Percentiles rank a stretch among this genome's conserved stretches.
These are phyloP conservation scores for Pichia eremophila DNA, from an alignment of 805 yeast species.

Conservation along the genomic window DNA sequence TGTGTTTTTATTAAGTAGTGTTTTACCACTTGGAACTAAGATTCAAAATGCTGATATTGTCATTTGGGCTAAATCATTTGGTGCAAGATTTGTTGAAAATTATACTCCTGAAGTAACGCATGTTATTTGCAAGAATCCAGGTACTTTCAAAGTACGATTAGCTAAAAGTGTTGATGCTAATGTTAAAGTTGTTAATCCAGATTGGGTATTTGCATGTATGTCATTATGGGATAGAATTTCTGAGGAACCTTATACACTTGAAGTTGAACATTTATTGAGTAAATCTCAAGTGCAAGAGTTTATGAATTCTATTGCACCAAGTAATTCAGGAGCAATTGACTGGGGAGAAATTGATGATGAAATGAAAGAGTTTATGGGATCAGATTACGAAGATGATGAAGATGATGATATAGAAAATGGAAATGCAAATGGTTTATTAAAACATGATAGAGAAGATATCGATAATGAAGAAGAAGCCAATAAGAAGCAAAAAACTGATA, in stretches of 20 bases:
- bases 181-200: conserved; percentile 77
- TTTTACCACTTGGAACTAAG: conserved; percentile 76
- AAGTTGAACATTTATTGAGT: conserved; percentile 38
- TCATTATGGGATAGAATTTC: conserved; percentile 67
- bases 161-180: conserved; percentile 55
- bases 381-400: conserved; percentile 35
- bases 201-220: conserved; percentile 85
- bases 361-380: conserved; percentile 40
- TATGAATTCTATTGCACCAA: conserved; percentile 29
- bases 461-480: neutral
- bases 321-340: conserved; percentile 35
- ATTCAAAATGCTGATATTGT: conserved; percentile 77
- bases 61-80: conserved; percentile 86
- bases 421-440: conserved; percentile 14
- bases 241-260: conserved; percentile 48
- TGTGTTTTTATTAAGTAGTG: conserved; percentile 73
- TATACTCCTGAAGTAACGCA: conserved; percentile 73
- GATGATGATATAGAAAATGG: conserved; percentile 19
- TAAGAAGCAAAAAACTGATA: conserved; percentile 20
- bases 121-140: conserved; percentile 71
- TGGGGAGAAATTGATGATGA: conserved; percentile 49
- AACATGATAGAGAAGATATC: neutral
- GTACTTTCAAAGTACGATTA: conserved; percentile 75
- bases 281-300: conserved; percentile 39
- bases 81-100: conserved; percentile 72